Conservation (phyloP, 306 rosid genomes). For the Casuarina cunninghamiana region DNA sequence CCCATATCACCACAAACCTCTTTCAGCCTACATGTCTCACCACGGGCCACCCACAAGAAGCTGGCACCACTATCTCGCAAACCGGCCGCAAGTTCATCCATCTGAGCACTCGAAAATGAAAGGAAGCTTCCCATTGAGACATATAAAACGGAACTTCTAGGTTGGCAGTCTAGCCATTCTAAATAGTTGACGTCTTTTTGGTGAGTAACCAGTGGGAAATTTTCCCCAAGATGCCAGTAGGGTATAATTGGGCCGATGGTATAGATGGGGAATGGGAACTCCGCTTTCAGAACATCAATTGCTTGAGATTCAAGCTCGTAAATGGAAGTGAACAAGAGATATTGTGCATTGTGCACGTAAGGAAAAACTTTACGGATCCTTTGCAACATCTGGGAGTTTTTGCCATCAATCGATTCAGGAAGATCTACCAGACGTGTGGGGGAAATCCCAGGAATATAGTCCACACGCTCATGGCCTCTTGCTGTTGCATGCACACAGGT, state of each 20-base stretch:
- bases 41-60: constrained; percentile 41
- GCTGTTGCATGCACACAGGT: constrained; percentile 2
- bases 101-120: constrained; percentile 35
- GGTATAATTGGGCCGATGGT: constrained; percentile 43
- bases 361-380: constrained; percentile 26
- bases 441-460: constrained; percentile 39
- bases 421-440: constrained; percentile 30
- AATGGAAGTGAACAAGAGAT: constrained; percentile 30
- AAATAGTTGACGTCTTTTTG: constrained; percentile 8
- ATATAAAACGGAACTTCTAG: constrained; percentile 39
- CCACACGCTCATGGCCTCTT: constrained; percentile 32
- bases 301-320: constrained; percentile 36
- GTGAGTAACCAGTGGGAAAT: not conserved
- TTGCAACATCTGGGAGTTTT: constrained; percentile 2
- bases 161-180: constrained; percentile 45
- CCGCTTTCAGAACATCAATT: constrained; percentile 20
- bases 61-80: constrained; percentile 33
- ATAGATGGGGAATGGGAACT: constrained; percentile 32
- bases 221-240: constrained; percentile 13
- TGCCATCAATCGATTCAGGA: constrained; percentile 4
- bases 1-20: constrained; percentile 26
- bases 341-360: constrained; percentile 26
- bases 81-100: constrained; percentile 43
- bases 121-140: constrained; percentile 44
- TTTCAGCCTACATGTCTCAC: constrained; percentile 19